Percentiles rank a stretch among this genome's conserved stretches.
Evolutionary conservation across 2,329 filamentous ascomycete species (phyloP).

Genomic region (Paecilomyces variotii): DNA sequence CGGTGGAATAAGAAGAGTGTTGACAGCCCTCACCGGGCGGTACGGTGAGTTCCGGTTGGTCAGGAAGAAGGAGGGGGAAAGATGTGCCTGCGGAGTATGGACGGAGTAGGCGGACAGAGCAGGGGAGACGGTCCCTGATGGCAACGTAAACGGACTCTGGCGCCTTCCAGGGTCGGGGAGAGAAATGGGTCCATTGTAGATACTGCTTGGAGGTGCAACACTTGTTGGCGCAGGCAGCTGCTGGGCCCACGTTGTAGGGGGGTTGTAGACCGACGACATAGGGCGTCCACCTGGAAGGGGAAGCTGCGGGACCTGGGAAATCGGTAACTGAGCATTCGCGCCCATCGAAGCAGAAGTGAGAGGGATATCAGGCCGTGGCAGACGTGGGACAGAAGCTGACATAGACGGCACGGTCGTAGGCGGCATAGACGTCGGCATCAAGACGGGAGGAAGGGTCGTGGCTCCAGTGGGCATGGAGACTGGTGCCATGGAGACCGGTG

Average conservation of each 20-base stretch:
- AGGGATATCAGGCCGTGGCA: slow-evolving; percentile 65
- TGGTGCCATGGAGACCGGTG: slow-evolving; percentile 13
- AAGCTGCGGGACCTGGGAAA: slow-evolving; percentile 54
- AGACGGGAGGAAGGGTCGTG: slow-evolving; percentile 26
- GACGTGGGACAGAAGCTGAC: slow-evolving; percentile 40
- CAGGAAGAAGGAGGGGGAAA: slow-evolving; percentile 82
- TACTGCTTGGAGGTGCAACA: slow-evolving; percentile 19
- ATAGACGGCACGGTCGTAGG: slow-evolving; percentile 26
- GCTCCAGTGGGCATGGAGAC: slow-evolving; percentile 16
- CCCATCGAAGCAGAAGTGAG: slow-evolving; percentile 47
- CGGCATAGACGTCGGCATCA: slow-evolving; percentile 23
- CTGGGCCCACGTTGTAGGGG: slow-evolving; percentile 44
- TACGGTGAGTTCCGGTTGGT: slow-evolving; percentile 88
- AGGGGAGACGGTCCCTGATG: slow-evolving; percentile 57
- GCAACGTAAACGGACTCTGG: slow-evolving; percentile 43
- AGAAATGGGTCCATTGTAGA: slow-evolving; percentile 21
- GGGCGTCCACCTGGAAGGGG: slow-evolving; percentile 58
- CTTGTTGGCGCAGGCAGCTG: slow-evolving; percentile 28
- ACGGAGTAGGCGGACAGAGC: slow-evolving; percentile 57
- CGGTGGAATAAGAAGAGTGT: slow-evolving; percentile 83
- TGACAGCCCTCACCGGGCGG: slow-evolving; percentile 79
- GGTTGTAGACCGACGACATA: slow-evolving; percentile 68
- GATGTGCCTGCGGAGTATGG: slow-evolving; percentile 56
- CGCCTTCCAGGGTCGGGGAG: slow-evolving; percentile 35
- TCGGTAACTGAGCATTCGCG: slow-evolving; percentile 33